These are phyloP conservation scores for Daldinia sp. DNA, from an alignment of 2,329 filamentous ascomycete species.

Conservation along the genomic window DNA sequence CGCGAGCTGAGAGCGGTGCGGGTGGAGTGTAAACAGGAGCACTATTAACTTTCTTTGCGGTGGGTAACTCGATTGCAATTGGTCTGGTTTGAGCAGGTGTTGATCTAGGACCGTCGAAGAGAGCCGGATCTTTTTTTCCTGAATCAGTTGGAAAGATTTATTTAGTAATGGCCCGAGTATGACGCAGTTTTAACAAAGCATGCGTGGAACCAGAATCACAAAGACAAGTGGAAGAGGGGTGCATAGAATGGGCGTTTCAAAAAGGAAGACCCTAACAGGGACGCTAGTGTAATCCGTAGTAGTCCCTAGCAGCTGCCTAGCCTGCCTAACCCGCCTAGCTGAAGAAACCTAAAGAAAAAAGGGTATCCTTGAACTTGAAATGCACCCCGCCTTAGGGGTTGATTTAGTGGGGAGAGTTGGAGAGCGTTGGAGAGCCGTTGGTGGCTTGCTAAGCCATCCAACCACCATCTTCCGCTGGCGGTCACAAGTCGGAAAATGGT, in stretches of 20 bases:
- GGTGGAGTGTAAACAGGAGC: conserved; percentile 59
- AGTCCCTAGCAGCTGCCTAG: too few relatives aligned
- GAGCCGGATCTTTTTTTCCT: conserved; percentile 47
- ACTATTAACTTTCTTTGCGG: conserved; percentile 56
- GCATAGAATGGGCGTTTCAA: conserved; percentile 28
- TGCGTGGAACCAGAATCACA: conserved; percentile 9
- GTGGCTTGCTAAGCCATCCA: conserved; percentile 40
- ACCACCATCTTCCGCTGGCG: conserved; percentile 28
- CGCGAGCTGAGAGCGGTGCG: conserved; percentile 67
- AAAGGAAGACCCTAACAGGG: conserved; percentile 17
- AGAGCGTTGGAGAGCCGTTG: conserved; percentile 39
- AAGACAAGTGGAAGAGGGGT: conserved; percentile 27
- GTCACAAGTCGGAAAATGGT: conserved; percentile 34
- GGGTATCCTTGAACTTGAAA: conserved; percentile 31
- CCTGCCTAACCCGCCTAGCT: neutral
- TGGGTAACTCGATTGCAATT: conserved; percentile 66
- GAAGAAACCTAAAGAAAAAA: conserved; percentile 34
- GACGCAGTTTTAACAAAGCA: conserved; percentile 41
- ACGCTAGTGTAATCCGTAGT: conserved; percentile 4
- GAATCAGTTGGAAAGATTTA: conserved; percentile 41
- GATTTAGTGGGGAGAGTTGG: conserved; percentile 20
- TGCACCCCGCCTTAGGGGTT: conserved; percentile 43
- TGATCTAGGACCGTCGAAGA: conserved; percentile 43
- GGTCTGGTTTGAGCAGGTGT: conserved; percentile 57
- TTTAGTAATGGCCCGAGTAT: conserved; percentile 42